Evolutionary conservation across 2,329 filamentous ascomycete species (phyloP).

Genomic region (Colletotrichum spinosum): DNA sequence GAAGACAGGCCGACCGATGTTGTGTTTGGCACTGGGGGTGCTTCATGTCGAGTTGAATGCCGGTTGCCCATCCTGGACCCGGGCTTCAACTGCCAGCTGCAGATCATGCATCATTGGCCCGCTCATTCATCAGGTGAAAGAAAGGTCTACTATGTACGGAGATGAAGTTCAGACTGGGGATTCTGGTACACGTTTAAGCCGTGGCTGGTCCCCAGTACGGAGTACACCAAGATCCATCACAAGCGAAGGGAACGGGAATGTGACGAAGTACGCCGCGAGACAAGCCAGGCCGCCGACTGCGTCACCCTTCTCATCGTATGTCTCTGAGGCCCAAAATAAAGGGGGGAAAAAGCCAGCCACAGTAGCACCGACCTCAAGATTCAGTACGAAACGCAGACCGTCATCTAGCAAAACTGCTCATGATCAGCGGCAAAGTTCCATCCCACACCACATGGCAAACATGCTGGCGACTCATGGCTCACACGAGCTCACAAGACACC

Average conservation of each 20-base stretch:
- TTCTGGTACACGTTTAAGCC: no score
- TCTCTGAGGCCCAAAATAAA: slow-evolving; percentile 4
- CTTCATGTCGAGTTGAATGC: slow-evolving; percentile 30
- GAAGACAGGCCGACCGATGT: slow-evolving; percentile 30
- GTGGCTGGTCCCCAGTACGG: neutral
- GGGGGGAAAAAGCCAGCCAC: no score
- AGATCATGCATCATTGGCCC: slow-evolving; percentile 25
- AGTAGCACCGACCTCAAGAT: no score
- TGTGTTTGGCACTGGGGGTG: slow-evolving; percentile 19
- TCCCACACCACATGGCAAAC: slow-evolving; percentile 34
- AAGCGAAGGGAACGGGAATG: neutral
- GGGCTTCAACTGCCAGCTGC: slow-evolving; percentile 9
- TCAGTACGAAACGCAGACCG: no score
- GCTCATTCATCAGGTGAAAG: slow-evolving; percentile 6
- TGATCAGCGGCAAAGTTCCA: slow-evolving; percentile 9
- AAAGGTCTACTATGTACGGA: no score
- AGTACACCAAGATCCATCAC: no score
- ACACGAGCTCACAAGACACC: slow-evolving; percentile 29
- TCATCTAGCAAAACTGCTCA: neutral
- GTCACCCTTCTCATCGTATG: slow-evolving; percentile 17
- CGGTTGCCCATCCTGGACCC: slow-evolving; percentile 17
- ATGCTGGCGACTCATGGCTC: slow-evolving; percentile 32
- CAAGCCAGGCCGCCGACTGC: neutral
- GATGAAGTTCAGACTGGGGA: no score
- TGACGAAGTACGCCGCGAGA: neutral